Evolutionary conservation across 768 basidiomycete species (phyloP).

Genomic region (Tricholoma hemisulphureum): DNA sequence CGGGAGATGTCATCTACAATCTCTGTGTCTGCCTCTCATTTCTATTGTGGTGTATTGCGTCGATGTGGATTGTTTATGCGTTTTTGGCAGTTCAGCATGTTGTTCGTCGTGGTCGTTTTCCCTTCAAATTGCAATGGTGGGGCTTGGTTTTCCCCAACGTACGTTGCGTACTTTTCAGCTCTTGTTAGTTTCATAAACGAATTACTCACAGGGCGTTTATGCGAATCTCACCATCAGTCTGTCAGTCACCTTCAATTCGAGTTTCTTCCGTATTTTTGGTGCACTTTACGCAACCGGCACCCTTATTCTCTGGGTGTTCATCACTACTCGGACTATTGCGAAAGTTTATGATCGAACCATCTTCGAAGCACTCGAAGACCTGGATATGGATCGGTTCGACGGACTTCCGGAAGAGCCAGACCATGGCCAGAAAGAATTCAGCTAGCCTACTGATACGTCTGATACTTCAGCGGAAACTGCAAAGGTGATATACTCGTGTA

Average conservation of each 20-base stretch:
- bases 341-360: conserved; percentile 1
- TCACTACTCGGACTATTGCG: not conserved
- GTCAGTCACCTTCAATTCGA: conserved; percentile 46
- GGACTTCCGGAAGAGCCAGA: not conserved
- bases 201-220: conserved; percentile 52
- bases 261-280: conserved; percentile 57
- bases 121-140: conserved; percentile 63
- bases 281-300: conserved; percentile 44
- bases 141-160: conserved; percentile 73
- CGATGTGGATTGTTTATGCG: conserved; percentile 62
- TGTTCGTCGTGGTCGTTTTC: conserved; percentile 38
- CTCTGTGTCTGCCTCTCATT: conserved; percentile 50
- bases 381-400: not conserved
- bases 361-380: not conserved
- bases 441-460: too few species aligned
- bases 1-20: conserved; percentile 41
- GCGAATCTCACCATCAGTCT: conserved; percentile 61
- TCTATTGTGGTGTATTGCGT: conserved; percentile 59
- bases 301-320: conserved; percentile 5
- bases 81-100: conserved; percentile 47
- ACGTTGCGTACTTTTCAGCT: conserved; percentile 16
- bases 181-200: not conserved
- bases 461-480: too few species aligned
- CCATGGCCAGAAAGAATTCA: too few species aligned
- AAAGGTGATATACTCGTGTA: too few species aligned